These are phyloP conservation scores for Globisporangium polare DNA, from an alignment of 352 stramenopile species.

Conservation along the genomic window DNA sequence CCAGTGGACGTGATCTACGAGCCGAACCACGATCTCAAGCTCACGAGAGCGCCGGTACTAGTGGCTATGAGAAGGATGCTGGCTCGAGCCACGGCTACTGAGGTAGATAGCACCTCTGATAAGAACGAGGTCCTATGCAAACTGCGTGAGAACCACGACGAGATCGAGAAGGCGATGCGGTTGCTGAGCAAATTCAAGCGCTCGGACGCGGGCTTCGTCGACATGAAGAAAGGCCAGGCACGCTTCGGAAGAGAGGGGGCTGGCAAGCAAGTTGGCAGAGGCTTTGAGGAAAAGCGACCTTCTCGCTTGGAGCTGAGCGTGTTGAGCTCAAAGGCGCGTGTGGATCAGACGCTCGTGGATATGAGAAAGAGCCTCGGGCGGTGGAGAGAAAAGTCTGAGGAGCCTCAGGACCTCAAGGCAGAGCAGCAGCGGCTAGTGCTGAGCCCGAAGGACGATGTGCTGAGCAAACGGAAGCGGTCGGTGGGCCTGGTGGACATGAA, in stretches of 20 bases:
- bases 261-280: neutral
- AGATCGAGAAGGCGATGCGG: conserved; percentile 9
- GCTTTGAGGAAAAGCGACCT: neutral
- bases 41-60: neutral
- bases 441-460: neutral
- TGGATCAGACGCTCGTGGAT: conserved; percentile 1
- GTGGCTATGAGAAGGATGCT: conserved; percentile 9
- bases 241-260: neutral
- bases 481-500: conserved; percentile 1
- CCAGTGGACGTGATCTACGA: conserved; percentile 1
- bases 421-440: neutral
- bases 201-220: neutral
- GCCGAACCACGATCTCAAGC: neutral
- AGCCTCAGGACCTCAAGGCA: neutral
- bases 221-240: conserved; percentile 1
- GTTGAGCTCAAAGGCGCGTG: neutral
- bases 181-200: conserved; percentile 16
- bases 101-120: neutral
- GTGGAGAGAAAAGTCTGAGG: neutral
- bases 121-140: conserved; percentile 7
- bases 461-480: neutral
- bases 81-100: neutral
- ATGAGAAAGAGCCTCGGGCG: neutral
- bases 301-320: neutral
- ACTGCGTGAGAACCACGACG: conserved; percentile 11